phyloP scores from a whole-genome alignment of 805 yeast species.

The Zygosaccharomyces kombuchaensis region DNA sequence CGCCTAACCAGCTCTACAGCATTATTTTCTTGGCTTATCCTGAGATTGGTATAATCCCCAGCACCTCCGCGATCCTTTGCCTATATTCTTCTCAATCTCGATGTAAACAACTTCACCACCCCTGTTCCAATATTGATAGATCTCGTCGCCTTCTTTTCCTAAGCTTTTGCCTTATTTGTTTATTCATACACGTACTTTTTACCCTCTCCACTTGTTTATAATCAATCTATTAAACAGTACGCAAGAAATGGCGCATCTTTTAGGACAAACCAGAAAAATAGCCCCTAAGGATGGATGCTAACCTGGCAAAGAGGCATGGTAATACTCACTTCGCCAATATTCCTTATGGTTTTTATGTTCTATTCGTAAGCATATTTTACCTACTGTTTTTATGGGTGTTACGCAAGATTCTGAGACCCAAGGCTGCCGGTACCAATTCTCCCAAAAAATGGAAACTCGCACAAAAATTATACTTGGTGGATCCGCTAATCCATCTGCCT shows the following conservation, averaged over 20 bases:
- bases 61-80: too few species aligned
- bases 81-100: too few species aligned
- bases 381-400: slow-evolving; percentile 35
- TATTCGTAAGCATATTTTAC: slow-evolving; percentile 42
- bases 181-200: not conserved
- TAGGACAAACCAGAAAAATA: not conserved
- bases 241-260: slow-evolving; percentile 1
- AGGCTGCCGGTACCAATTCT: slow-evolving; percentile 41
- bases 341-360: slow-evolving; percentile 54
- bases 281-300: slow-evolving; percentile 1
- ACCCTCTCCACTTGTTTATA: not conserved
- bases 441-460: slow-evolving; percentile 34
- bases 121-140: too few species aligned
- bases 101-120: too few species aligned
- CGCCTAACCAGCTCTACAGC: not conserved
- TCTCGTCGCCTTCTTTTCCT: not conserved
- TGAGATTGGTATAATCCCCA: too few species aligned
- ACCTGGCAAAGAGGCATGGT: slow-evolving; percentile 42
- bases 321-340: slow-evolving; percentile 52
- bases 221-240: not conserved
- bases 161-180: not conserved
- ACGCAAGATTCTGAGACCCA: slow-evolving; percentile 34
- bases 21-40: too few species aligned
- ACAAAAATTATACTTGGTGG: slow-evolving; percentile 35
- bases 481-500: slow-evolving; percentile 36